phyloP scores from a whole-genome alignment of 2,329 filamentous ascomycete genomes.

The Onygena corvina region DNA sequence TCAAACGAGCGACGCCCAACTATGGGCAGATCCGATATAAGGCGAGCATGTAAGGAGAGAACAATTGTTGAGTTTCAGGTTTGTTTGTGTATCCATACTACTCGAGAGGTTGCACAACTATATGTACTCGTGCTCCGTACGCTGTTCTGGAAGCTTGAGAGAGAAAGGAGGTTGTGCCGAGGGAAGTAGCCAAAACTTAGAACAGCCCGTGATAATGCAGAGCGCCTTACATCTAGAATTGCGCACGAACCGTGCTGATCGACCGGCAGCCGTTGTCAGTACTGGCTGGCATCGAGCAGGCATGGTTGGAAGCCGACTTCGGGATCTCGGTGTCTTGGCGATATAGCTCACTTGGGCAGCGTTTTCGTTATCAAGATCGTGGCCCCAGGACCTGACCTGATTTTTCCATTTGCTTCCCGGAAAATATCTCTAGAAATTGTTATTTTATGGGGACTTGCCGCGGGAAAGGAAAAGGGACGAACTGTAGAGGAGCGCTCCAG shows the following conservation, averaged over 20 bases:
- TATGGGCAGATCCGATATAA: not conserved
- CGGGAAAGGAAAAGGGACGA: slow-evolving; percentile 6
- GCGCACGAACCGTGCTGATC: slow-evolving; percentile 6
- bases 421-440: not conserved
- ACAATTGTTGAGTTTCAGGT: too few species aligned
- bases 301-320: slow-evolving; percentile 2
- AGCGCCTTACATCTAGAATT: slow-evolving; percentile 2
- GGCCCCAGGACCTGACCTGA: not conserved
- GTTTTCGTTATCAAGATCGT: not conserved
- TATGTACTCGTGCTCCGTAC: not conserved
- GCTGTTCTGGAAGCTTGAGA: not conserved
- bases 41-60: too few species aligned
- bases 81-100: not conserved
- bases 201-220: not conserved
- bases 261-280: slow-evolving; percentile 1
- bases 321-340: slow-evolving; percentile 4
- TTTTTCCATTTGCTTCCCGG: not conserved
- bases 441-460: slow-evolving; percentile 6
- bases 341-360: not conserved
- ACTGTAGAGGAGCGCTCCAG: slow-evolving; percentile 4
- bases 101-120: slow-evolving; percentile 2
- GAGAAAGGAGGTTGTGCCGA: not conserved
- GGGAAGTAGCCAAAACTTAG: not conserved
- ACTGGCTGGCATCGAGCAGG: not conserved
- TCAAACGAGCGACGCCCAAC: too few species aligned